Base-by-base conservation (phyloP, 2,329 filamentous ascomycete genomes). In the Arthroderma uncinatum region DNA sequence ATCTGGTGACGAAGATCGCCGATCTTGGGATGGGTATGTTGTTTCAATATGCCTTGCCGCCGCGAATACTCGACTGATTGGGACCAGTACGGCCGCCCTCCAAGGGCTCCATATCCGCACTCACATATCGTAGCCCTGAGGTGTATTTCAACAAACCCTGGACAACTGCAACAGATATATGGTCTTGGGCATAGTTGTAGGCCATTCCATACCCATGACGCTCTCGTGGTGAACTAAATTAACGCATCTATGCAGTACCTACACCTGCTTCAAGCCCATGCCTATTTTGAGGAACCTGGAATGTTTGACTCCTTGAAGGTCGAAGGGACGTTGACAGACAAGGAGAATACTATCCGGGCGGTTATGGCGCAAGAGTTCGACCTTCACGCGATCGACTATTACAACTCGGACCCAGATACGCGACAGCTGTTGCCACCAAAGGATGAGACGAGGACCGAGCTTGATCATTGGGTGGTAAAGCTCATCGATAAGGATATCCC, bases 161-260 rank as follows among this genome's bases (percentile, higher is more conserved):
- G 57, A 40, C 57, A 25, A 25, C 33, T 25, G 50, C 48, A 7
- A 57, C 56, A 30, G 56, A 58, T 55, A 55, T 58, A 19, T 58
- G 56, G 56, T 58, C 56, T 25, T 58, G 56, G 56, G 56, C 23
- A 58, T 58, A n/a, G 39, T 58, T 16, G 56, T 54, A 47, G 16
- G 34, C 37, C 34, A 25, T 53, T 40, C 14, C 5, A 19, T 28
- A 19, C 28, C 42, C 44, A 48, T 39, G 4, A 23, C n/a, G n/a
- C n/a, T n/a, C n/a, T n/a, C n/a, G n/a, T n/a, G n/a, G n/a, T n/a
- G n/a, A n/a, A n/a, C n/a, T n/a, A n/a, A n/a, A n/a, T n/a, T n/a
- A n/a, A n/a, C n/a, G n/a, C n/a, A n/a, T n/a, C n/a, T n/a, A n/a
- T n/a, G n/a, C n/a, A 52, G 55, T 53, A 53, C 16, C 33, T 37